Conservation (phyloP, 768 basidiomycete genomes). For the Mycena epipterygia region DNA sequence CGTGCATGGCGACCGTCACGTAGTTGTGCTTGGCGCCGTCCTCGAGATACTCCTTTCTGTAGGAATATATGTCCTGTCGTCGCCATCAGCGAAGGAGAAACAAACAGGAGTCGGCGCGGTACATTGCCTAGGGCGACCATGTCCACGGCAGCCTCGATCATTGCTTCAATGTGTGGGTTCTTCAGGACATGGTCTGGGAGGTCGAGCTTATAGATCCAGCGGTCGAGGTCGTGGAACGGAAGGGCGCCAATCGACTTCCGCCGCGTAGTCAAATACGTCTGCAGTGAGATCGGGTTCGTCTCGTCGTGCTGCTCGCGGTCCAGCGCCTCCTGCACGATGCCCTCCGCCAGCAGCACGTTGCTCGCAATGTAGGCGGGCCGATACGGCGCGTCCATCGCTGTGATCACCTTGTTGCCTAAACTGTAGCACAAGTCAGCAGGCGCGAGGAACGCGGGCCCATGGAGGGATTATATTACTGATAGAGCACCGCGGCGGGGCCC, state of each 20-base stretch:
- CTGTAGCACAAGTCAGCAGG: background rate
- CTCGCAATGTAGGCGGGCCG: conserved; percentile 27
- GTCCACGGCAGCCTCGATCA: conserved; percentile 34
- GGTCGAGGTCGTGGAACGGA: conserved; percentile 34
- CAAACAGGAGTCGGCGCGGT: background rate
- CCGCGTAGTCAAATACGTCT: conserved; percentile 34
- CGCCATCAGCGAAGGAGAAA: background rate
- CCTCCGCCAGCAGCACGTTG: conserved; percentile 35
- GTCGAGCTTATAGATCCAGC: conserved; percentile 36
- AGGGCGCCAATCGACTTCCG: conserved; percentile 35
- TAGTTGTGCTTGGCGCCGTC: conserved; percentile 40
- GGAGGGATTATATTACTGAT: conserved; percentile 21
- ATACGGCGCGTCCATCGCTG: conserved; percentile 32
- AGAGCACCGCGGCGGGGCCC: conserved; percentile 31
- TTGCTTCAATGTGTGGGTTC: conserved; percentile 28
- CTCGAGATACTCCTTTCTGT: conserved; percentile 40
- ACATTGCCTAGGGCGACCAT: conserved; percentile 37
- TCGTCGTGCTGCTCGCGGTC: conserved; percentile 33
- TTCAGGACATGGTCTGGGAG: conserved; percentile 28
- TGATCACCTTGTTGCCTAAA: conserved; percentile 28
- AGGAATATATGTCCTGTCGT: conserved; percentile 42
- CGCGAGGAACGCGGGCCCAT: background rate
- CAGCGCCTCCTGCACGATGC: conserved; percentile 37
- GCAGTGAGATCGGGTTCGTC: conserved; percentile 28
- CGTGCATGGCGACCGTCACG: conserved; percentile 41